Percentiles rank a stretch among this genome's conserved stretches.
These are phyloP conservation scores for Aspergillus sp. DNA, from an alignment of 2,329 filamentous ascomycete species.

Conservation along the genomic window DNA sequence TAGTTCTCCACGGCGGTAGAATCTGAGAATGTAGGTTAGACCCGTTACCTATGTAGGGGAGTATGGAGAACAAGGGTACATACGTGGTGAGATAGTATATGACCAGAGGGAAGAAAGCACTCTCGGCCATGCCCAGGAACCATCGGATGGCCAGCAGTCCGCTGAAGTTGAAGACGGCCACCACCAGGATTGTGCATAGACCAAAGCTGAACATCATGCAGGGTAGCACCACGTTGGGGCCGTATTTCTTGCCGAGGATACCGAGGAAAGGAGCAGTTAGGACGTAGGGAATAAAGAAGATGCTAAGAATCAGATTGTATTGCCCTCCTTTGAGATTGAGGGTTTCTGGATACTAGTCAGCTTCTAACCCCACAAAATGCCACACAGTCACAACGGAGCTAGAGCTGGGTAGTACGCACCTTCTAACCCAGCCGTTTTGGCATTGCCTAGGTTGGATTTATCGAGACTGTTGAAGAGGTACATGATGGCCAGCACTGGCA, in stretches of 20 bases:
- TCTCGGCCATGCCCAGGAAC: constrained; percentile 30
- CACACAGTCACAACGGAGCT: no score
- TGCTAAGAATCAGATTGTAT: constrained; percentile 28
- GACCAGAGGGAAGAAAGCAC: constrained; percentile 29
- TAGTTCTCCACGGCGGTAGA: constrained; percentile 30
- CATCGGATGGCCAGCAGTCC: constrained; percentile 26
- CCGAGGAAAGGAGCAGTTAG: constrained; percentile 26
- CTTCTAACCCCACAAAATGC: no score
- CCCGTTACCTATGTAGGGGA: neutral
- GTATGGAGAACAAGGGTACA: neutral
- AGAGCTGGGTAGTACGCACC: constrained; percentile 5
- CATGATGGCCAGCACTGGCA: constrained; percentile 56
- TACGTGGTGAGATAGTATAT: constrained; percentile 25
- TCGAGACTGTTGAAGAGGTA: constrained; percentile 53
- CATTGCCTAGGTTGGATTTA: constrained; percentile 40
- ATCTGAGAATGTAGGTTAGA: constrained; percentile 4
- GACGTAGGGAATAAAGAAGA: constrained; percentile 31
- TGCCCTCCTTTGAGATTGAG: constrained; percentile 24
- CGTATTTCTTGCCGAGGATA: constrained; percentile 28
- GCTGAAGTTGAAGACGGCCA: constrained; percentile 24
- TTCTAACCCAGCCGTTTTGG: constrained; percentile 26
- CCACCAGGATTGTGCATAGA: constrained; percentile 22
- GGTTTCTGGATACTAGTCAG: constrained; percentile 13
- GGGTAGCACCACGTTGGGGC: constrained; percentile 25
- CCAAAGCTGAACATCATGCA: constrained; percentile 30